Evolutionary conservation across 1,284 basidiomycete genomes (phyloP).

Genomic region (Cryptococcus depauperatus): DNA sequence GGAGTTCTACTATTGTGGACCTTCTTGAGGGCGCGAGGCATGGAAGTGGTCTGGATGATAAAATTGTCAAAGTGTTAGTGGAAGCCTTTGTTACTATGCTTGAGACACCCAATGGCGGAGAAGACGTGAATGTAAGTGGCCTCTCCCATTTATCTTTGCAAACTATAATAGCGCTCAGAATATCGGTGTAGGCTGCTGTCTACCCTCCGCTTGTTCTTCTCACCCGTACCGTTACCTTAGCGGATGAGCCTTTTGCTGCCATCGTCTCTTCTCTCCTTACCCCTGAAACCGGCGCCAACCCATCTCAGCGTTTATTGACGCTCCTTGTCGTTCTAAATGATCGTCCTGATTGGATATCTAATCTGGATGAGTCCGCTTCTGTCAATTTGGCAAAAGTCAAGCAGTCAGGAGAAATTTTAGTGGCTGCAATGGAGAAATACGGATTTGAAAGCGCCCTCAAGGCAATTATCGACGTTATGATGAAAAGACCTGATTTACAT

Average conservation of each 20-base stretch:
- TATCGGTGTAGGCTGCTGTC: conserved; percentile 36
- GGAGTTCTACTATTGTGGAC: conserved; percentile 70
- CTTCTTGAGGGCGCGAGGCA: conserved; percentile 54
- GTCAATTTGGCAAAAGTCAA: conserved; percentile 23
- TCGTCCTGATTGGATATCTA: conserved; percentile 20
- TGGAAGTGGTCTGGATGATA: conserved; percentile 30
- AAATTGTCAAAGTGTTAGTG: conserved; percentile 41
- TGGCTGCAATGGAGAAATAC: conserved; percentile 38
- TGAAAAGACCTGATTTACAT: conserved; percentile 16
- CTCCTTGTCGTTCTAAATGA: conserved; percentile 40
- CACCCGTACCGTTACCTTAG: conserved; percentile 33
- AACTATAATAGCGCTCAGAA: too few species aligned
- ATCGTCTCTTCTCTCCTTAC: conserved; percentile 33
- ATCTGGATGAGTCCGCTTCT: conserved; percentile 25
- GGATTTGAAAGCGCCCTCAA: conserved; percentile 31
- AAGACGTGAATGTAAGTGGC: conserved; percentile 36
- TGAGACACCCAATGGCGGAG: conserved; percentile 23
- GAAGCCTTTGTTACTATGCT: conserved; percentile 38
- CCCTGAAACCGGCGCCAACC: conserved; percentile 32
- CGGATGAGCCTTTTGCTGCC: conserved; percentile 37
- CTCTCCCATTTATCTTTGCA: neutral
- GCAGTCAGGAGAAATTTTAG: conserved; percentile 29
- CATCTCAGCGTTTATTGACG: conserved; percentile 39
- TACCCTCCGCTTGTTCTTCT: conserved; percentile 44
- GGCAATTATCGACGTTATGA: conserved; percentile 18